A percentile compares a stretch with the other conserved stretches of the same genome.
phyloP scores from a whole-genome alignment of 2,329 filamentous ascomycete genomes.

The Monosporascus sp. region DNA sequence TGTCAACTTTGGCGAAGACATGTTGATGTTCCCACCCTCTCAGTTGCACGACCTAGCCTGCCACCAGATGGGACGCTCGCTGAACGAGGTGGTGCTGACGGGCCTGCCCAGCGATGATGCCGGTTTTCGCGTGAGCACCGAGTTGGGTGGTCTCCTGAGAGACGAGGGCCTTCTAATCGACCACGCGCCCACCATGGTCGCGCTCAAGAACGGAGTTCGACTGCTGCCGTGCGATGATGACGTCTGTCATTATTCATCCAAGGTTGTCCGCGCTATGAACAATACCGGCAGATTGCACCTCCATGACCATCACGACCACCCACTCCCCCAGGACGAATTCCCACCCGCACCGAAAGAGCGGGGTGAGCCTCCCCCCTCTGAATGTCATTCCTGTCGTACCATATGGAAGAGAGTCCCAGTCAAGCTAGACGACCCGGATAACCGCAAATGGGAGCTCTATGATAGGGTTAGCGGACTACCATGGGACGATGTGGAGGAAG shows the following conservation, averaged over 20 bases:
- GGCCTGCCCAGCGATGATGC: slow-evolving; percentile 46
- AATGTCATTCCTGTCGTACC: slow-evolving; percentile 36
- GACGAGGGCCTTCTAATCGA: slow-evolving; percentile 49
- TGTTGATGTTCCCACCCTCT: slow-evolving; percentile 39
- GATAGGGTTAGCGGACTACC: slow-evolving; percentile 27
- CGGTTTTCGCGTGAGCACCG: slow-evolving; percentile 40
- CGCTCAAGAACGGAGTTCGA: slow-evolving; percentile 34
- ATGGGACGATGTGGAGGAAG: slow-evolving; percentile 25
- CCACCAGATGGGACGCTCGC: slow-evolving; percentile 47
- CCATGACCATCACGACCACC: slow-evolving; percentile 23
- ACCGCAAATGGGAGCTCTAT: slow-evolving; percentile 46
- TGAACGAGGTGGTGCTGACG: slow-evolving; percentile 49
- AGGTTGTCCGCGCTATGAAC: slow-evolving; percentile 39
- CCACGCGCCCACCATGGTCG: slow-evolving; percentile 38
- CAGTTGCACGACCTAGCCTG: slow-evolving; percentile 48
- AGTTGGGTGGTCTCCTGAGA: slow-evolving; percentile 47
- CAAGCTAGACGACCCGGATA: slow-evolving; percentile 30
- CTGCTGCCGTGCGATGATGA: slow-evolving; percentile 30
- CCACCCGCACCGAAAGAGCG: slow-evolving; percentile 36
- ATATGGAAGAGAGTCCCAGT: slow-evolving; percentile 48
- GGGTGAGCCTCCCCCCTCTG: slow-evolving; percentile 36
- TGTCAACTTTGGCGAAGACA: slow-evolving; percentile 46
- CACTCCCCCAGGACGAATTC: slow-evolving; percentile 23
- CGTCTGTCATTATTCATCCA: slow-evolving; percentile 31
- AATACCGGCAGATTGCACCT: slow-evolving; percentile 17